Conservation (phyloP, 371 early-diverging fungal genomes). For the Syncephalis fuscata region DNA sequence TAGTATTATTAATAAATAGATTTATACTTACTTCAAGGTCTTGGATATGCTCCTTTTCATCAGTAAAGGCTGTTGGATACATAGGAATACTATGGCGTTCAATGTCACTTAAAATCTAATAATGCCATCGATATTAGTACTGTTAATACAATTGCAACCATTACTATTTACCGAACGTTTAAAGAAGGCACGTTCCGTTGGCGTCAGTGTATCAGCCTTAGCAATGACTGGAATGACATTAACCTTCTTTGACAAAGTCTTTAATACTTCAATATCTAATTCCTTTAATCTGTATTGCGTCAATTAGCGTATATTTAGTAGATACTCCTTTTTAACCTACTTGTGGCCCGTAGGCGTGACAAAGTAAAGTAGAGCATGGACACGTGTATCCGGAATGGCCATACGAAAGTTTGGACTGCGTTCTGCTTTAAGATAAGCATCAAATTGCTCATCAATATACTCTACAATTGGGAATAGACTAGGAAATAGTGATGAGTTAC, state of each 20-base stretch:
- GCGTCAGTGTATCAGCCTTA: slow-evolving; percentile 49
- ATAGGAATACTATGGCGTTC: slow-evolving; percentile 48
- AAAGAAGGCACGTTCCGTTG: slow-evolving; percentile 38
- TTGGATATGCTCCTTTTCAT: slow-evolving; percentile 43
- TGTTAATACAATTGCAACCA: background rate
- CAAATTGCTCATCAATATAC: slow-evolving; percentile 85
- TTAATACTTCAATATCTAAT: slow-evolving; percentile 77
- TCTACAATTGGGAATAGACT: slow-evolving; percentile 62
- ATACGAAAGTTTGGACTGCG: slow-evolving; percentile 65
- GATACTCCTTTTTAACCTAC: slow-evolving; percentile 14
- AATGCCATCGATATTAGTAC: no score
- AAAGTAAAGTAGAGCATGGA: slow-evolving; percentile 92
- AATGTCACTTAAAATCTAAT: slow-evolving; percentile 56
- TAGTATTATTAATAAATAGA: no score
- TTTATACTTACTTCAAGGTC: slow-evolving; percentile 48
- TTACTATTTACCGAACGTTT: slow-evolving; percentile 38
- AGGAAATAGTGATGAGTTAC: background rate
- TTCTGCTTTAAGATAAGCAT: slow-evolving; percentile 81
- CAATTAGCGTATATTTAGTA: slow-evolving; percentile 8
- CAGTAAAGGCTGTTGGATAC: slow-evolving; percentile 36
- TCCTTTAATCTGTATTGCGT: slow-evolving; percentile 57
- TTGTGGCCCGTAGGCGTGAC: slow-evolving; percentile 85
- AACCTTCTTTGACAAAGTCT: slow-evolving; percentile 56
- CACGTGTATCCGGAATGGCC: slow-evolving; percentile 57
- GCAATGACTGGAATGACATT: slow-evolving; percentile 83